Percentiles rank a stretch among this genome's conserved stretches.
Conservation (phyloP, 176 grass and related monocot species). For the Musa acuminata region DNA sequence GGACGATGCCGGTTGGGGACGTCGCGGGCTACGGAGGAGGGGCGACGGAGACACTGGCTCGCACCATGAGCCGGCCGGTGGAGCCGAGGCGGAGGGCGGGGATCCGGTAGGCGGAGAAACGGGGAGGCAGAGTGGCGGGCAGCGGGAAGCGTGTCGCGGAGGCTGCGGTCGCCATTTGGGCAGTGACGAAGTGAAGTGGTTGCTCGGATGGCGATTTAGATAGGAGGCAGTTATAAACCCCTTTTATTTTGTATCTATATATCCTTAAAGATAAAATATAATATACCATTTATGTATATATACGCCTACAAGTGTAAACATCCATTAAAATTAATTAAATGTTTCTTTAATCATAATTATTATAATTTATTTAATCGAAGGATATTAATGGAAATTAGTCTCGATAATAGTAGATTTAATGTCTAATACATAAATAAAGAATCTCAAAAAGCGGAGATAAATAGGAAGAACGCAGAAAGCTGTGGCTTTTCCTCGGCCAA, state of each 20-base stretch:
- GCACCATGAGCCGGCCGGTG: slow-evolving; percentile 14
- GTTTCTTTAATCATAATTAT: too few relatives aligned
- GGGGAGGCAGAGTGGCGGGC: slow-evolving; percentile 20
- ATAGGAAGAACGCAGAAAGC: background rate
- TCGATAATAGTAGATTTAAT: too few relatives aligned
- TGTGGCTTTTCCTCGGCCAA: background rate
- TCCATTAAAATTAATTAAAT: too few relatives aligned
- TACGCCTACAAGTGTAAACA: too few relatives aligned
- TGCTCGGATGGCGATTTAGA: slow-evolving; percentile 14
- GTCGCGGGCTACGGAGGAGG: slow-evolving; percentile 24
- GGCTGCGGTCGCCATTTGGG: slow-evolving; percentile 51
- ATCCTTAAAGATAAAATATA: too few relatives aligned
- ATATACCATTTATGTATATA: too few relatives aligned
- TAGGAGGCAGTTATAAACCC: background rate
- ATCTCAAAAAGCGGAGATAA: too few relatives aligned
- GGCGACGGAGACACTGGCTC: slow-evolving; percentile 24
- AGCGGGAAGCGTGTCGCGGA: slow-evolving; percentile 19
- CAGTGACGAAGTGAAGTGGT: background rate
- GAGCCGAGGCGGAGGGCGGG: slow-evolving; percentile 26
- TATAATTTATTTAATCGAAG: too few relatives aligned
- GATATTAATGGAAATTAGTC: too few relatives aligned
- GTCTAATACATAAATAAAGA: too few relatives aligned
- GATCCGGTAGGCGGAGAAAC: background rate
- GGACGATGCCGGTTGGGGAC: slow-evolving; percentile 51
- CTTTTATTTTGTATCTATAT: too few relatives aligned